phyloP scores from a whole-genome alignment of 306 rosid species.

The Neltuma alba region DNA sequence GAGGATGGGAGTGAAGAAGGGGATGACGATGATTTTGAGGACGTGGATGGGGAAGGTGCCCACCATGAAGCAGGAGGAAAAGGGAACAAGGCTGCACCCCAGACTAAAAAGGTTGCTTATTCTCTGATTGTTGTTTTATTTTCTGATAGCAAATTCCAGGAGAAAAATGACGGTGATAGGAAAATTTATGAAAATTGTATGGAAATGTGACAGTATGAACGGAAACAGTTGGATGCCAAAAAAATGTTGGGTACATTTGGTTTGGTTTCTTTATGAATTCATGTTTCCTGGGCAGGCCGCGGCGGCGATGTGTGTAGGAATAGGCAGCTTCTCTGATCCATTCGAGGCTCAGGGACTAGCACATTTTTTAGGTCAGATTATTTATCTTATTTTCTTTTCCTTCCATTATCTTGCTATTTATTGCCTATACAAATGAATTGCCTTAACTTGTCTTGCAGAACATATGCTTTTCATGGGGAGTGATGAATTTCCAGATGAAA shows the following conservation, averaged over 20 bases:
- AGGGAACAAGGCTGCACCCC: conserved; percentile 53
- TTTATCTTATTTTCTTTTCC: conserved; percentile 1
- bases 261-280: conserved; percentile 18
- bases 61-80: conserved; percentile 36
- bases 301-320: conserved; percentile 95
- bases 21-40: conserved; percentile 36
- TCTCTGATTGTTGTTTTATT: not conserved
- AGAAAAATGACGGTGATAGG: not conserved
- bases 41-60: conserved; percentile 37
- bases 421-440: not conserved
- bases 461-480: conserved; percentile 99
- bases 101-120: conserved; percentile 78
- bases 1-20: conserved; percentile 27
- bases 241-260: conserved; percentile 14
- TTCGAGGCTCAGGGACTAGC: conserved; percentile 93
- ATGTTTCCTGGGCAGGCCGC: conserved; percentile 71
- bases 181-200: conserved; percentile 21
- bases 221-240: not conserved
- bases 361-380: conserved; percentile 78
- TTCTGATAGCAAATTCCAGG: conserved; percentile 25
- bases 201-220: not conserved
- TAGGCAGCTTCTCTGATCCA: conserved; percentile 95
- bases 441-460: conserved; percentile 56
- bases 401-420: not conserved
- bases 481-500: conserved; percentile 88